Conservation (phyloP, 306 rosid genomes). For the Canavalia ensiformis region DNA sequence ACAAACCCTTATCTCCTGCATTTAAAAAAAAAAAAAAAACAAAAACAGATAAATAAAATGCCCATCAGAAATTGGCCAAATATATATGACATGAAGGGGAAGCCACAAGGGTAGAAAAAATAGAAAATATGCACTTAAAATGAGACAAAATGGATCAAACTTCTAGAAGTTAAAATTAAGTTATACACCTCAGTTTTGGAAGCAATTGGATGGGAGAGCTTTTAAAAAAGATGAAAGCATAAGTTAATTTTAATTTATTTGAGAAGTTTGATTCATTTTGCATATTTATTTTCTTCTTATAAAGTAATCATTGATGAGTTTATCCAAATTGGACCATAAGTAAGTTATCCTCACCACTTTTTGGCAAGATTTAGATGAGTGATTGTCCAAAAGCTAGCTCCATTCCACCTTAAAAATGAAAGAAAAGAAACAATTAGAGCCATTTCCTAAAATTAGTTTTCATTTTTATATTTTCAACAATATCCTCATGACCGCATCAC, state of each 20-base stretch:
- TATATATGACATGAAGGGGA: background rate
- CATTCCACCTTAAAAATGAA: constrained; percentile 40
- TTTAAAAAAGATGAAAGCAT: no score
- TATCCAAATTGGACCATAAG: background rate
- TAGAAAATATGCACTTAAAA: background rate
- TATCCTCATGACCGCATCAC: no score
- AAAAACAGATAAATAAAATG: background rate
- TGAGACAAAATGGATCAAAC: no score
- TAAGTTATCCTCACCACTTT: constrained; percentile 12
- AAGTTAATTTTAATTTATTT: no score
- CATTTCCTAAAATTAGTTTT: background rate
- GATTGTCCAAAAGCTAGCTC: constrained; percentile 35
- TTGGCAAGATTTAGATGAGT: constrained; percentile 28
- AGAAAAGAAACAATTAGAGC: background rate
- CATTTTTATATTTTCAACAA: background rate
- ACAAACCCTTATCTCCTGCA: constrained; percentile 20
- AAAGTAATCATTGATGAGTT: no score
- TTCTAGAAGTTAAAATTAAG: no score
- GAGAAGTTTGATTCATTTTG: no score
- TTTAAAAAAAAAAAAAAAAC: background rate
- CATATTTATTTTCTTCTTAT: no score
- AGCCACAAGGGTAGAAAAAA: background rate
- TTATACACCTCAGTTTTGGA: no score
- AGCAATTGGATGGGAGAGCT: no score
- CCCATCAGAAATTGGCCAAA: background rate